Evolutionary conservation across 495 filamentous ascomycete species (phyloP), one percentile per base, ranked within the genome.

Genomic region (Penicillium roqueforti): DNA sequence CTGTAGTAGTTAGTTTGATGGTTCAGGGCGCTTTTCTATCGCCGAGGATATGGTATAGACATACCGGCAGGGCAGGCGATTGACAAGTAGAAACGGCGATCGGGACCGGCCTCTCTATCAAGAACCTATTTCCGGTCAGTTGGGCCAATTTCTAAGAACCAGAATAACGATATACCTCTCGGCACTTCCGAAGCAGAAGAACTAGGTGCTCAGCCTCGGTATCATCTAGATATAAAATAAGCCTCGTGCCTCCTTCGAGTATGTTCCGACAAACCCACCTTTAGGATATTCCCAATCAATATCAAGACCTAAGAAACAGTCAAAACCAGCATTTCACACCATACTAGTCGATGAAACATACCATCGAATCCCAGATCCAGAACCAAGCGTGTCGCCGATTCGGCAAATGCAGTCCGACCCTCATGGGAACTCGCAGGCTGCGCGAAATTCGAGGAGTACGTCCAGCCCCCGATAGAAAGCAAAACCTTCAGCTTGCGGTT

Each of bases 391-490:
- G 91, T 84, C 38, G 88, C 83, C 36, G 79, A 80, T 41, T 78
- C 68, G 5, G 91, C 92, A 71, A 96, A 97, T 3, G 51, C 79
- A n/a, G 73, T 69, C 13, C 92, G 81, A 1, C 91, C 89, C n/a
- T 73, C 65, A 0, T 80, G 72, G 0, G 84, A 86, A 53, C 67
- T 70, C 14, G 71, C 71, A 39, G 91, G 88, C 36, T 77, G 77
- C 18, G 82, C 78, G 67, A 99, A 96, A 70, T 96, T 95, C 64
- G 81, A 69, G 47, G 87, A 89, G 68, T 97, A 97, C 0, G 92
- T 96, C 93, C 95, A 97, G 26, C 93, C 93, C 54, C 93, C 93
- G 57, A 99, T 93, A 42, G 89, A 95, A 11, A 99, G 83, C 9
- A 97, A 78, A 6, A 95, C 79, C 71, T 97, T 97, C 41, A 98